Evolutionary conservation across 202 grass and related monocot genomes (phyloP), one percentile per base, ranked within the genome.

Genomic region (Tripidium arundinaceum): DNA sequence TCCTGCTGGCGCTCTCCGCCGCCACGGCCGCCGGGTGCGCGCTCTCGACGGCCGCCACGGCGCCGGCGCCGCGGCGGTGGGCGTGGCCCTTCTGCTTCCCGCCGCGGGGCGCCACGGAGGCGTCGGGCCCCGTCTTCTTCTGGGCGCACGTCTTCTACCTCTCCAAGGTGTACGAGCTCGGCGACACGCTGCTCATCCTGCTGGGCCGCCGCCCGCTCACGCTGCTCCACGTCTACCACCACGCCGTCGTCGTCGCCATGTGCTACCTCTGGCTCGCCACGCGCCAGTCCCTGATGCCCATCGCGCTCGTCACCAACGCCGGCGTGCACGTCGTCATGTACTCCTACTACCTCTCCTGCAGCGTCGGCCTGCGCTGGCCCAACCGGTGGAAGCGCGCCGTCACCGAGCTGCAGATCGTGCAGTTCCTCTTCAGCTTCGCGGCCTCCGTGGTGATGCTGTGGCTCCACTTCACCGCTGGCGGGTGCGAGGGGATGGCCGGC

Each of bases 291-390:
- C 68, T 98, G 57, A 60, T 98, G 83, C 92, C 92, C 65, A 68
- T 94, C 76, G 92, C 86, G 11, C 90, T 98, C 25, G 77, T 89
- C 63, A 98, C 95, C 63, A 94, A 98, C 85, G 90, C 90, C 36
- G n/a, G 57, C 24, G 95, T 98, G 8, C 95, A 98, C 85, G 86
- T 98, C 61, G 79, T 91, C 70, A 98, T 98, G 95, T 98, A 98
- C 78, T 27, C 63, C 1, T 98, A 98, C 79, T 98, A 98, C 84
- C 85, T 98, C 38, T 93, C 72, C 74, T 94, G 90, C 72, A 88
- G 82, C 85, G 78, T 90, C 1, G 90, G 95, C 1, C 76, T 86
- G 79, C 86, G 92, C 50, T 98, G 95, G 90, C 90, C 90, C 1
- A 64, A 28, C 61, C 79, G 88, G 0, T 88, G 90, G 84, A 98